Base-by-base conservation (phyloP, 2,329 filamentous ascomycete species). In the Coleophoma eucalyptorum region DNA sequence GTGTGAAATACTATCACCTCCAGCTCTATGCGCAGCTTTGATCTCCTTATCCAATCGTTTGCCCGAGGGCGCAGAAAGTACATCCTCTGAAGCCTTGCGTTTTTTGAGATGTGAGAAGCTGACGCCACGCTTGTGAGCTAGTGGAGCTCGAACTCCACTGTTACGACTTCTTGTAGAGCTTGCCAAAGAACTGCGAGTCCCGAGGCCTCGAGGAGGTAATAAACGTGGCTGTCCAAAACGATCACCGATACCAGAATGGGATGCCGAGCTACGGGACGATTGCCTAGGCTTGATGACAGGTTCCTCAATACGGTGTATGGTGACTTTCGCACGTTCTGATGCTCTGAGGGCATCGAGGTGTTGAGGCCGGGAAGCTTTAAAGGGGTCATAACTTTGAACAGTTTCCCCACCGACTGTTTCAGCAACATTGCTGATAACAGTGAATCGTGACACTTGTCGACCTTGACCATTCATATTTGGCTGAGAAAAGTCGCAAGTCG, bases 371-470 rank as follows among this genome's bases (percentile, higher is more conserved):
- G 64, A 66, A 43, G 87, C 83, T 61, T 89, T 82, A 66, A 88
- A 96, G 0, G 91, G 90, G 65, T 96, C 92, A 60, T 96, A 96
- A 67, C 87, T 94, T 55, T 80, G 67, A 11, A 76, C 64, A 0
- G 76, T 50, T 94, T 44, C 42, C 16, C 42, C 42, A 11, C 42
- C 42, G 16, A 44, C 60, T 78, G 61, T 80, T 8, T 72, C 76
- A 18, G 63, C 64, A 13, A 58, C 71, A 49, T 81, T 83, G 11
- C 82, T 85, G 46, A 86, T 83, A 46, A 86, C 81, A 0, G 83
- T 86, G 62, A 86, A 86, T 16, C 77, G 75, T 4, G 82, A 86
- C 35, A 79, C 71, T 42, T 77, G 79, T 47, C 79, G 72, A 20
- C 75, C 74, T 55, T 78, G 73, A 3, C 77, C 75, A 50, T 71